These are phyloP conservation scores for Pittosporum tobira DNA, from an alignment of 129 eudicot species.

Conservation along the genomic window DNA sequence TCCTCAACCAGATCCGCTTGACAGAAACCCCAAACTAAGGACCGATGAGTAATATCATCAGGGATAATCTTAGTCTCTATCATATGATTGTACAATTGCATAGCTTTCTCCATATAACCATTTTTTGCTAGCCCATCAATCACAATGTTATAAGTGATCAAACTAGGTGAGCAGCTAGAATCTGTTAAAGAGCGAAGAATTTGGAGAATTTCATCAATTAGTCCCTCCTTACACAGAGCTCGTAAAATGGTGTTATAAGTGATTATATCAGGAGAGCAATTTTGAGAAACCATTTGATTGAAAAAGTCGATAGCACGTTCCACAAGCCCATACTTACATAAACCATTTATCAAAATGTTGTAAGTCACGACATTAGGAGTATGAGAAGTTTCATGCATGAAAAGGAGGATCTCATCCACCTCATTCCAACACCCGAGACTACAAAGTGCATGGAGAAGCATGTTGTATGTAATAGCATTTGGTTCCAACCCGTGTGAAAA, in stretches of 20 bases:
- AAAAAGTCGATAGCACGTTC: constrained; percentile 61
- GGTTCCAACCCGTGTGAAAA: constrained; percentile 63
- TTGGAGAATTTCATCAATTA: constrained; percentile 50
- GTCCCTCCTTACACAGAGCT: constrained; percentile 52
- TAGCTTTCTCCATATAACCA: constrained; percentile 63
- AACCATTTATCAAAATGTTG: constrained; percentile 64
- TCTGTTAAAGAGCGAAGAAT: constrained; percentile 34
- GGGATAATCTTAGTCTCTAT: constrained; percentile 34
- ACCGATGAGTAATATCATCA: constrained; percentile 63
- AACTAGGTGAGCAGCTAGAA: constrained; percentile 40
- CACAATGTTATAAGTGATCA: constrained; percentile 59
- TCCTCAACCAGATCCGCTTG: constrained; percentile 45
- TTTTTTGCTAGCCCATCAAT: constrained; percentile 66
- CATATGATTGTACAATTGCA: constrained; percentile 37
- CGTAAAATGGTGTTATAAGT: constrained; percentile 73
- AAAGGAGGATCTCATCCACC: constrained; percentile 42
- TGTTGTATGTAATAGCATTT: constrained; percentile 57
- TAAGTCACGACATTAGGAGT: constrained; percentile 49
- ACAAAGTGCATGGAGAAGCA: constrained; percentile 54
- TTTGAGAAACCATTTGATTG: constrained; percentile 39
- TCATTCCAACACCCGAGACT: constrained; percentile 44
- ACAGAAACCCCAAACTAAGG: constrained; percentile 59
- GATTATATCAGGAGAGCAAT: constrained; percentile 54
- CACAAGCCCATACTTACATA: constrained; percentile 49
- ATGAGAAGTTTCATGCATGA: constrained; percentile 49